Base-by-base conservation (phyloP, 495 filamentous ascomycete genomes). In the Emericellopsis terricola region DNA sequence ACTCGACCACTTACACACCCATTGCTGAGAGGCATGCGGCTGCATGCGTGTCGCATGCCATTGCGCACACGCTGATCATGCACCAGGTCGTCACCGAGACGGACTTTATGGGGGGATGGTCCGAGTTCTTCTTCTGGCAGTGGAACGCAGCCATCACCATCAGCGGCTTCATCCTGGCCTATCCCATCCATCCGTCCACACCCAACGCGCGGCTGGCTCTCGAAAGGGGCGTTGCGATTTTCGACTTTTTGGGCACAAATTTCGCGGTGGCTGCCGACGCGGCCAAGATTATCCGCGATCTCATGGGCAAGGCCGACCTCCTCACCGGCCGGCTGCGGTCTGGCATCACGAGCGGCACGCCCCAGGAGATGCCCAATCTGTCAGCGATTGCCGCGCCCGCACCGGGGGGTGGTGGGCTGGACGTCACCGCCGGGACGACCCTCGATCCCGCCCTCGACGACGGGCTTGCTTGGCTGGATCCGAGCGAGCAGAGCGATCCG, bases 61-160 rank as follows among this genome's bases (percentile, higher is more conserved):
- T 68, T 15, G 50, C 57, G 4, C 39, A 60, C n/a, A 71, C 62
- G 2, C 45, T 50, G 10, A 65, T 71, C 4, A 54, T 60, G 19
- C 55, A 64, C 34, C 67, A 73, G 38, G 42, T 62, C 2, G 41
- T 71, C 6, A 42, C 48, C 0, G 44, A 50, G 15, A 66, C 63
- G 4, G 41, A 49, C 10, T 41, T 69, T 29, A 49, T 72, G 0
- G 42, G 43, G 8, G 63, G 65, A 3, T 68, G 63, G 59, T 51
- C 63, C 36, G 60, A 66, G 38, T 54, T 49, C 2, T 71, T 63
- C 28, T 59, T 64, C 16, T 67, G 51, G 43, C 60, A 66, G 40
- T 70, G 65, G 65, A 67, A 68, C 32, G 57, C 62, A 2, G 44
- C 57, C 14, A 53, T 70, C 37, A 52, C 64, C 3, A 41, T 69